Conservation (phyloP, 2,329 filamentous ascomycete genomes). For the Tolypocladium paradoxum region DNA sequence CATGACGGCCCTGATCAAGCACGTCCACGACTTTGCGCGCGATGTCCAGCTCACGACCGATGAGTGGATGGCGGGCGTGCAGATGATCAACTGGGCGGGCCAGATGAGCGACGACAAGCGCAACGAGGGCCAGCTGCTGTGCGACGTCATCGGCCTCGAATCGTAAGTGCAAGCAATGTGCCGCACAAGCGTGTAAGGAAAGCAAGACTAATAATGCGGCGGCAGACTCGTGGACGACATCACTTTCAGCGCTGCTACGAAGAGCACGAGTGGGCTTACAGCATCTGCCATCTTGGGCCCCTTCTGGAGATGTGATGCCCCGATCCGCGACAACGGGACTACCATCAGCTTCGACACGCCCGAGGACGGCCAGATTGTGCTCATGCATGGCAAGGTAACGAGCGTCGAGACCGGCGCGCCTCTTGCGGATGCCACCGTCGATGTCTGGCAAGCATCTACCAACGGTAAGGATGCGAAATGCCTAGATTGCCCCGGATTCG, state of each 20-base stretch:
- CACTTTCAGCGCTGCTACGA: conserved; percentile 49
- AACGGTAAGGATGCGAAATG: conserved; percentile 38
- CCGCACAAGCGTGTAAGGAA: background rate
- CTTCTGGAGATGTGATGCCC: conserved; percentile 70
- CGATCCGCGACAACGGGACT: conserved; percentile 56
- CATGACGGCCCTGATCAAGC: conserved; percentile 56
- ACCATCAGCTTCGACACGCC: conserved; percentile 50
- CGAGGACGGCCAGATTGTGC: conserved; percentile 38
- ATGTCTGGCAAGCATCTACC: conserved; percentile 72
- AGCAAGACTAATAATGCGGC: background rate
- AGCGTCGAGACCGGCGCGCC: conserved; percentile 51
- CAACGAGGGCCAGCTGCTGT: conserved; percentile 65
- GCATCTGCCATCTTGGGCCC: conserved; percentile 74
- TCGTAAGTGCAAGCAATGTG: conserved; percentile 28
- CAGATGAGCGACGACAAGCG: conserved; percentile 57
- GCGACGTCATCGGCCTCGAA: conserved; percentile 65
- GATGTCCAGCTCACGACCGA: conserved; percentile 71
- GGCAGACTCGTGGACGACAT: conserved; percentile 67
- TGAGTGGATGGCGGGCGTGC: conserved; percentile 66
- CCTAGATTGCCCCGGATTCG: background rate
- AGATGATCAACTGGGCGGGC: conserved; percentile 48
- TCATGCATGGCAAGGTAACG: conserved; percentile 52
- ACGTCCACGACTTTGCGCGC: conserved; percentile 72
- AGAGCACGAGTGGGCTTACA: conserved; percentile 40
- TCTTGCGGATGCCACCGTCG: conserved; percentile 54